Evolutionary conservation across 768 basidiomycete species (phyloP).

Genomic region (Psilocybe cyanescens): DNA sequence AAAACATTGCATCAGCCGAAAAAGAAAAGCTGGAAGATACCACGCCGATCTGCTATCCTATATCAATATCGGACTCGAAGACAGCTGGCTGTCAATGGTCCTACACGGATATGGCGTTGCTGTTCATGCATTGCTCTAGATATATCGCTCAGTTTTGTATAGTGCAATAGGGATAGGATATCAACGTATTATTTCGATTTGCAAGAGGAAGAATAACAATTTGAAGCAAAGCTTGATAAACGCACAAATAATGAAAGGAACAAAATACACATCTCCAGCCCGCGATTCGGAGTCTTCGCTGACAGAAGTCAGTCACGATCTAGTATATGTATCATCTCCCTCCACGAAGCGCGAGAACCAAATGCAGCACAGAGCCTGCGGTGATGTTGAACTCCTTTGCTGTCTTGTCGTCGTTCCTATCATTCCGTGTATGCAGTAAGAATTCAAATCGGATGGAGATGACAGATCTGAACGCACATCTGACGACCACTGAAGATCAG

Average conservation of each 20-base stretch:
- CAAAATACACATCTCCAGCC: slow-evolving; percentile 14
- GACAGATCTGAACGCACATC: slow-evolving; percentile 59
- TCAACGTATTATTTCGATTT: neutral
- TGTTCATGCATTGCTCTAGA: neutral
- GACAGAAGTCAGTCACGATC: neutral
- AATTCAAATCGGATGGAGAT: slow-evolving; percentile 1
- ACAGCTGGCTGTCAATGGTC: too few relatives aligned
- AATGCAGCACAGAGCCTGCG: slow-evolving; percentile 88
- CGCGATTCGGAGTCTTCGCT: neutral
- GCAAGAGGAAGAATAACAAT: neutral
- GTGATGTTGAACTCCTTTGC: slow-evolving; percentile 82
- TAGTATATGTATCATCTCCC: slow-evolving; percentile 53
- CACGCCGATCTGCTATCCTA: neutral
- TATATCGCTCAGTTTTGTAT: neutral
- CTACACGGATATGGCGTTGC: neutral
- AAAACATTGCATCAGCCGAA: neutral
- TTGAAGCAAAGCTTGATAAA: slow-evolving; percentile 1
- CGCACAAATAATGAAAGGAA: slow-evolving; percentile 8
- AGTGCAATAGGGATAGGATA: neutral
- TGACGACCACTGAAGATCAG: slow-evolving; percentile 93
- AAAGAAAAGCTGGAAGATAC: neutral
- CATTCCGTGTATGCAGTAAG: slow-evolving; percentile 5
- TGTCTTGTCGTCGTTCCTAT: slow-evolving; percentile 90
- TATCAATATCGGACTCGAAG: too few relatives aligned
- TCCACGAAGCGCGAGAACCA: slow-evolving; percentile 94